phyloP scores from a whole-genome alignment of 352 stramenopile genomes.

The Phytophthora palmivora region DNA sequence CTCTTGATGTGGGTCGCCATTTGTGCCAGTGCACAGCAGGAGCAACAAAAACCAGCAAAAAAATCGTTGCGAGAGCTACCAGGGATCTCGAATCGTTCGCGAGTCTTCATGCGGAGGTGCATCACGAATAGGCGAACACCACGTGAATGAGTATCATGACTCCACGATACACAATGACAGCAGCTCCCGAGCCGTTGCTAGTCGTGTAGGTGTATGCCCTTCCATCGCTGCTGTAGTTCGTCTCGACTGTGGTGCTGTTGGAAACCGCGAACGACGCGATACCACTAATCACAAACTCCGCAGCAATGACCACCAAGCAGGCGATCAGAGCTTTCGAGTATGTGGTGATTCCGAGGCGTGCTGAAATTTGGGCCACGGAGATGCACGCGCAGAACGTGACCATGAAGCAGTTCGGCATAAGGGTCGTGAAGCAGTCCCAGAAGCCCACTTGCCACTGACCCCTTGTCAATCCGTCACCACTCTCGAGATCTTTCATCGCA shows the following conservation, averaged over 20 bases:
- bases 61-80: slow-evolving; percentile 41
- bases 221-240: slow-evolving; percentile 12
- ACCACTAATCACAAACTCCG: slow-evolving; percentile 21
- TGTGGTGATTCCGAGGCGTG: slow-evolving; percentile 44
- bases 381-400: slow-evolving; percentile 53
- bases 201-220: slow-evolving; percentile 25
- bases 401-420: slow-evolving; percentile 60
- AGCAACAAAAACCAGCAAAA: slow-evolving; percentile 48
- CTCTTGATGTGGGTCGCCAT: slow-evolving; percentile 67
- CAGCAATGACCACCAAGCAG: slow-evolving; percentile 32
- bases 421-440: slow-evolving; percentile 52
- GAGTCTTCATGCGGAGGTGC: slow-evolving; percentile 41
- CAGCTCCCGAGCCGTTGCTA: slow-evolving; percentile 13
- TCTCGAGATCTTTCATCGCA: slow-evolving; percentile 25
- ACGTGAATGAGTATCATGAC: slow-evolving; percentile 26
- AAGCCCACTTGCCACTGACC: slow-evolving; percentile 35
- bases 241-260: slow-evolving; percentile 28
- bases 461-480: slow-evolving; percentile 21
- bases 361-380: slow-evolving; percentile 48
- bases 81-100: slow-evolving; percentile 50
- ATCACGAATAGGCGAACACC: slow-evolving; percentile 30
- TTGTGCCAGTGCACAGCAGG: slow-evolving; percentile 54
- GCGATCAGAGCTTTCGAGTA: slow-evolving; percentile 39
- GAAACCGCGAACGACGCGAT: slow-evolving; percentile 15
- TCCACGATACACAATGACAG: slow-evolving; percentile 21